Evolutionary conservation across 2,329 filamentous ascomycete genomes (phyloP), one percentile per base, ranked within the genome.

Genomic region (Tricladium varicosporioides): DNA sequence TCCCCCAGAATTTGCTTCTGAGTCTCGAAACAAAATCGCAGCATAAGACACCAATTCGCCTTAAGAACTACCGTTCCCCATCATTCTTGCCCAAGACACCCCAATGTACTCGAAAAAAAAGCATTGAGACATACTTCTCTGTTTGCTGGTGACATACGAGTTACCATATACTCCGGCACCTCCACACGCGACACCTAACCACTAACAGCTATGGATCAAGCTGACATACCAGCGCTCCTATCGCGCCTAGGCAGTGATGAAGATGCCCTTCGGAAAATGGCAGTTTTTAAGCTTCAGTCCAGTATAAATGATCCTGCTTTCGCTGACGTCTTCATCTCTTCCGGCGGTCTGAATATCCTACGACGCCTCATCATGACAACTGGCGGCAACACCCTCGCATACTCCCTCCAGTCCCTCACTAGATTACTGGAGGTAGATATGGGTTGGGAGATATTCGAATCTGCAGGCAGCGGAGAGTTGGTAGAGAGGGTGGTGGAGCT

Each of bases 231-330:
- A 49, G 80, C 81, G 71, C 79, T 87, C 65, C 77, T 87, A 65
- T 77, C 82, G 75, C 83, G 84, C 63, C 77, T 87, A 60, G 78
- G 81, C 43, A 86, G 84, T 74, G 82, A 87, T 66, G 84, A 96
- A 75, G 94, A 99, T 79, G 92, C 91, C 56, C 87, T 91, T 65
- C 91, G 92, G 70, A 99, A 99, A 75, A 97, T 97, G 91, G 94
- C 94, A 59, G 94, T 95, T 60, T 99, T 99, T 83, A 97, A 97
- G 77, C 85, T 99, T 63, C 94, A 99, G 75, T 88, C 84, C 62
- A 92, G 91, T 61, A 96, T 99, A 74, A 93, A 92, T 71, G 94
- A 99, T 75, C 93, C 93, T 22, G 89, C 92, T 51, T 97, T 97
- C 73, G 94, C 94, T 68, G 94, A 97, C 73, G 86, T 95, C 66